Percentiles rank a stretch among this genome's conserved stretches.
Conservation (phyloP, 2,329 filamentous ascomycete genomes). For the Annulohypoxylon truncatum region DNA sequence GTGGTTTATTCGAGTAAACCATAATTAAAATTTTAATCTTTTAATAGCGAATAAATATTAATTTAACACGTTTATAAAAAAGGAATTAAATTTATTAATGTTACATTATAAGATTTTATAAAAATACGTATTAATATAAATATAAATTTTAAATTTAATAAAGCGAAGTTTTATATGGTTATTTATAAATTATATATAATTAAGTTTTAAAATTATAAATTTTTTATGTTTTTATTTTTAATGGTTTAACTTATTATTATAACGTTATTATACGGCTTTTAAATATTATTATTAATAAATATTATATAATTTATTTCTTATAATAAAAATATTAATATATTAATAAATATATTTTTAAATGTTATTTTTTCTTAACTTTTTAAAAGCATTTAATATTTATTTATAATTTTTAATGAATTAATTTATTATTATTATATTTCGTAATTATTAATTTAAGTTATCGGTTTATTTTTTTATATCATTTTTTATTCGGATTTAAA, state of each 20-base stretch:
- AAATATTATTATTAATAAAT: background rate
- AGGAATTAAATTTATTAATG: background rate
- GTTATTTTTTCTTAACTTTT: background rate
- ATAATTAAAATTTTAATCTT: background rate
- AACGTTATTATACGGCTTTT: background rate
- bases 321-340: background rate
- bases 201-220: background rate
- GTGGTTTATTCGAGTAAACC: background rate
- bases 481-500: background rate
- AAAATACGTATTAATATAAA: background rate
- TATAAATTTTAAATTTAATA: background rate
- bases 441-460: background rate
- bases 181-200: conserved; percentile 6
- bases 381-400: background rate
- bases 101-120: background rate
- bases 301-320: background rate
- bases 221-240: background rate
- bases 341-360: background rate
- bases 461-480: background rate
- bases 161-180: background rate
- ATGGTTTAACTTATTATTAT: background rate
- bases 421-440: background rate
- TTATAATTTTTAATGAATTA: background rate
- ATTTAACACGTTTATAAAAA: conserved; percentile 2
- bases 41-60: background rate